A percentile compares a stretch with the other conserved stretches of the same genome.
Conservation (phyloP, 2,329 filamentous ascomycete species). For the Coniella lustricola region DNA sequence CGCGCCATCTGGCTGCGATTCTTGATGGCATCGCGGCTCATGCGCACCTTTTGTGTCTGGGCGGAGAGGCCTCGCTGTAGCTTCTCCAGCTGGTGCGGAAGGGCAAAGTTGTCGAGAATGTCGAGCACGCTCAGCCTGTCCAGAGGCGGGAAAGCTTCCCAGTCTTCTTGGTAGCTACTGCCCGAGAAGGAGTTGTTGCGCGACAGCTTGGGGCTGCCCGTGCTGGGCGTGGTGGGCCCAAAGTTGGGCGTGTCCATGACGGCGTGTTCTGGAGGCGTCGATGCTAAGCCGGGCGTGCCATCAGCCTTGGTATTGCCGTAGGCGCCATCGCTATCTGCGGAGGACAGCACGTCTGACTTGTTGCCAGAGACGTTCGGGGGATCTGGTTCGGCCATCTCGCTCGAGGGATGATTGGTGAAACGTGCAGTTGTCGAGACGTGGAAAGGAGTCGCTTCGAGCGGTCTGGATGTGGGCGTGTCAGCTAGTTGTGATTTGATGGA, state of each 20-base stretch:
- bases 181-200: slow-evolving; percentile 76
- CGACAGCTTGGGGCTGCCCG: slow-evolving; percentile 53
- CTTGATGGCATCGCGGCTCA: slow-evolving; percentile 74
- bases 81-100: slow-evolving; percentile 86
- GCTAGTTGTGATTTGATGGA: slow-evolving; percentile 25
- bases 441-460: slow-evolving; percentile 33
- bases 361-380: slow-evolving; percentile 29
- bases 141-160: slow-evolving; percentile 77
- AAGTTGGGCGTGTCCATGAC: slow-evolving; percentile 44
- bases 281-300: slow-evolving; percentile 33
- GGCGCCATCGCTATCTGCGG: slow-evolving; percentile 34
- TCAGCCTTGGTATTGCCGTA: slow-evolving; percentile 34
- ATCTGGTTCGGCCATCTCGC: slow-evolving; percentile 37
- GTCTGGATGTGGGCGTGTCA: slow-evolving; percentile 35
- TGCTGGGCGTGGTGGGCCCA: slow-evolving; percentile 34
- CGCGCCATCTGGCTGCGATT: slow-evolving; percentile 70
- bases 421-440: slow-evolving; percentile 29
- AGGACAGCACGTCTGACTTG: slow-evolving; percentile 30
- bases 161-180: slow-evolving; percentile 80
- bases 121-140: slow-evolving; percentile 90
- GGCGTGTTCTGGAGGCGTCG: slow-evolving; percentile 37
- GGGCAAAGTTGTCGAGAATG: slow-evolving; percentile 84
- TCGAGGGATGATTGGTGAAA: slow-evolving; percentile 29
- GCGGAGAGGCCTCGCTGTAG: slow-evolving; percentile 74
- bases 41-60: slow-evolving; percentile 78